A percentile compares a stretch with the other conserved stretches of the same genome.
Conservation (phyloP, 139 green algal genomes). For the Chlamydomonas incerta region DNA sequence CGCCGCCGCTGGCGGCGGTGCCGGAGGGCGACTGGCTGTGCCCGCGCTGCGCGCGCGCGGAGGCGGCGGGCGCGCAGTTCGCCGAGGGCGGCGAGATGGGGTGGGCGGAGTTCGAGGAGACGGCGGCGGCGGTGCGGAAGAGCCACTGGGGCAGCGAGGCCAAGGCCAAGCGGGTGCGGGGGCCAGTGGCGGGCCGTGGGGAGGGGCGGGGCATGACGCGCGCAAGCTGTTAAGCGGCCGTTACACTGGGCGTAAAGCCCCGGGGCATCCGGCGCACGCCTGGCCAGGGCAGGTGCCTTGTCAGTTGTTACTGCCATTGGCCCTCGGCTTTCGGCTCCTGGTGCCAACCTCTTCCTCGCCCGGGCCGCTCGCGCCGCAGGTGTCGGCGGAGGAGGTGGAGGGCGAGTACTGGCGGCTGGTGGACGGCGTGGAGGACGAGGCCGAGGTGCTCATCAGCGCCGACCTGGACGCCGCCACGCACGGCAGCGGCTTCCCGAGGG, state of each 20-base stretch:
- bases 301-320: no score
- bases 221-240: no score
- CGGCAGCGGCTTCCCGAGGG: slow-evolving; percentile 73
- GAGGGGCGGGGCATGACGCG: no score
- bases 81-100: slow-evolving; percentile 71
- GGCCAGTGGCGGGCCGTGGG: no score
- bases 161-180: slow-evolving; percentile 46
- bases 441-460: slow-evolving; percentile 82
- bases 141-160: slow-evolving; percentile 53
- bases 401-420: slow-evolving; percentile 91
- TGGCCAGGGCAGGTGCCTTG: no score
- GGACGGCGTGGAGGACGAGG: slow-evolving; percentile 78
- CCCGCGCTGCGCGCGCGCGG: slow-evolving; percentile 71
- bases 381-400: slow-evolving; percentile 72
- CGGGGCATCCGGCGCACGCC: no score
- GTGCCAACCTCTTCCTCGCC: neutral
- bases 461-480: slow-evolving; percentile 81
- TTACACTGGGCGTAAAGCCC: no score
- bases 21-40: slow-evolving; percentile 90
- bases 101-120: slow-evolving; percentile 75
- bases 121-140: slow-evolving; percentile 37
- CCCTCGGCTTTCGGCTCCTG: no score
- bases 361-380: no score
- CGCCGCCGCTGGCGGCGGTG: slow-evolving; percentile 48
- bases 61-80: slow-evolving; percentile 55